Base-by-base conservation (phyloP, 2,329 filamentous ascomycete genomes). In the Alternaria tenuissima region DNA sequence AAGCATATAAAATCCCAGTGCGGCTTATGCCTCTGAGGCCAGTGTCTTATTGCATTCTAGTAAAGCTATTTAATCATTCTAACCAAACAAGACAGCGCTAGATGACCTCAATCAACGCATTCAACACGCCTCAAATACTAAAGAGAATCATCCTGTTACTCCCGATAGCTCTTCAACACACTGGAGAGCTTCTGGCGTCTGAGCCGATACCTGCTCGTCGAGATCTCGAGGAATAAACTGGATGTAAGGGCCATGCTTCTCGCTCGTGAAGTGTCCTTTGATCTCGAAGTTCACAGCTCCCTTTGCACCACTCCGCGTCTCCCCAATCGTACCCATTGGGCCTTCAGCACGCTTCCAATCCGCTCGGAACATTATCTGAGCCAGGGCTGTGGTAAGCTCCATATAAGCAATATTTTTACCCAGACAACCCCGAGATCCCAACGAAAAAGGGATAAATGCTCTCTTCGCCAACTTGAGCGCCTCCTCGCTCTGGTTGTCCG, bases 341-440 rank as follows among this genome's bases (percentile, higher is more conserved):
- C 52, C 52, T 46, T 20, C 41, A 46, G 52, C 32, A 26, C 18
- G 6, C 52, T 38, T 44, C 52, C 52, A 55, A 22, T 55, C 52
- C 20, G 41, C 24, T 47, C 52, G 39, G 39, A 30, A 58, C 28
- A 58, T 39, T 38, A 57, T 20, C 26, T 49, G 44, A 20, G 55
- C 46, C 16, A 57, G 7, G 11, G 41, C 28, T 6, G 46, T 44
- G 14, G 44, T 52, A 24, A 57, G 20, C 54, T 61, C 53, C 32
- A 57, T 39, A 49, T 61, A 61, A 16, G 58, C 58, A 8, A 61
- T 18, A 12, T 38, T 43, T 16, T 61, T 56, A 8, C 58, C 53
- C 2, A 51, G 34, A 20, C 58, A 61, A 14, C 53, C 47, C 9
- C 58, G 47, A 7, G 47, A 34, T 14, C 58, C 58, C 8, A 53